These are phyloP conservation scores for Sporobolomyces roseus DNA, from an alignment of 768 basidiomycete genomes.

Conservation along the genomic window DNA sequence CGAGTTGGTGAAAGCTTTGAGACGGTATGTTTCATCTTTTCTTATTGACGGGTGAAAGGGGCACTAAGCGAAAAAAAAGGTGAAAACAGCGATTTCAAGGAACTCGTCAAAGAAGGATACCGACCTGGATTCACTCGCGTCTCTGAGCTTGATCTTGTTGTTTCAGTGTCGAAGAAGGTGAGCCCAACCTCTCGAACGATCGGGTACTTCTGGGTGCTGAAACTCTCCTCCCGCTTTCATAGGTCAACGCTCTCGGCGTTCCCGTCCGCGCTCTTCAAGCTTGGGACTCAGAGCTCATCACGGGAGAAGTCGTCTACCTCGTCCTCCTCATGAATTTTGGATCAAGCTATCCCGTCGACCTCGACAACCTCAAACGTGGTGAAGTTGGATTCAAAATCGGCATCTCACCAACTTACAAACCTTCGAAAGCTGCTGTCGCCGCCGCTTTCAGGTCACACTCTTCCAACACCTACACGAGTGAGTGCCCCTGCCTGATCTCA, in stretches of 20 bases:
- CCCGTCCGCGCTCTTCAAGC: constrained; percentile 66
- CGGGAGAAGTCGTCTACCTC: constrained; percentile 57
- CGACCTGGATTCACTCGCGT: constrained; percentile 61
- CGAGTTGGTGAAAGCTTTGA: constrained; percentile 37
- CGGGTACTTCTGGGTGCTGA: no score
- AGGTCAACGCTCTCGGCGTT: constrained; percentile 57
- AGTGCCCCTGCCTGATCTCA: not conserved
- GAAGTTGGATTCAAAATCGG: constrained; percentile 61
- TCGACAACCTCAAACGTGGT: constrained; percentile 52
- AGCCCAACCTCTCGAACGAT: constrained; percentile 42
- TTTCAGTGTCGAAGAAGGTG: constrained; percentile 35
- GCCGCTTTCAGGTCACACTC: constrained; percentile 54
- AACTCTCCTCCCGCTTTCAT: no score
- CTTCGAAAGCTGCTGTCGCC: constrained; percentile 52
- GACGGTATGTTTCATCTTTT: constrained; percentile 39
- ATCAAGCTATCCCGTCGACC: constrained; percentile 57
- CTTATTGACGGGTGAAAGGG: no score
- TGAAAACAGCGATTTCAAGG: constrained; percentile 58
- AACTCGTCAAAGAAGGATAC: constrained; percentile 59
- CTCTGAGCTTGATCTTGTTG: constrained; percentile 54
- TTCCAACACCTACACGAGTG: constrained; percentile 56
- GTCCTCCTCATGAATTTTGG: constrained; percentile 62
- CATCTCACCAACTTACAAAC: constrained; percentile 61
- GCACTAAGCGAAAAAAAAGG: not conserved
- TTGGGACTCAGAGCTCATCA: constrained; percentile 66